These are phyloP conservation scores for Daldinia childiae DNA, from an alignment of 495 filamentous ascomycete genomes.

Conservation along the genomic window DNA sequence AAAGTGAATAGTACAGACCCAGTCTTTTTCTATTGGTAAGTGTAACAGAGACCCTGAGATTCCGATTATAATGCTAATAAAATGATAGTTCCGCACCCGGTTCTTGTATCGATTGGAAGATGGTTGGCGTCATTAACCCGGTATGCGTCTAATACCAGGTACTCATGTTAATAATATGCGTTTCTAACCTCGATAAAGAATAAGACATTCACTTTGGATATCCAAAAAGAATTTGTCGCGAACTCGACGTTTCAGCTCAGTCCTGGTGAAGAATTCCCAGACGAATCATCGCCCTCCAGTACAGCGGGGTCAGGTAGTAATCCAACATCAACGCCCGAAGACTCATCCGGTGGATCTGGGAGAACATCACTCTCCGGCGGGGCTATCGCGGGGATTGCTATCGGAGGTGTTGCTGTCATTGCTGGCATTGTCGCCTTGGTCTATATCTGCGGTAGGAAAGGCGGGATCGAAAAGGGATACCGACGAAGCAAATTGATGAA, in stretches of 20 bases:
- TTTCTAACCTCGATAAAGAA: constrained; percentile 31
- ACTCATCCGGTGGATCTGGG: constrained; percentile 6
- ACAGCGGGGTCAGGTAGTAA: neutral
- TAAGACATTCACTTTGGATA: constrained; percentile 42
- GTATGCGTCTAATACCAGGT: constrained; percentile 5
- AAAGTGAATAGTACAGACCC: constrained; percentile 65
- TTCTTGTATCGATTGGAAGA: constrained; percentile 52
- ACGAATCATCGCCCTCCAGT: constrained; percentile 31
- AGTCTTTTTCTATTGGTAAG: constrained; percentile 68
- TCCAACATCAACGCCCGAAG: constrained; percentile 3
- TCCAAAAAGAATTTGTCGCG: constrained; percentile 42
- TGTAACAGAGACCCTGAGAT: neutral
- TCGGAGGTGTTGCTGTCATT: constrained; percentile 54
- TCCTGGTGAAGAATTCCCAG: constrained; percentile 52
- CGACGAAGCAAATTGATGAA: constrained; percentile 17
- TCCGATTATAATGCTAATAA: neutral
- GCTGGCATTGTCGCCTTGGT: constrained; percentile 50
- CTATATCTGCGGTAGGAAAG: constrained; percentile 54
- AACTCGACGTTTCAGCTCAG: constrained; percentile 48
- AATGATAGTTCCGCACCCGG: constrained; percentile 23
- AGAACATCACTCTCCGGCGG: constrained; percentile 43
- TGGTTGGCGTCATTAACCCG: constrained; percentile 63
- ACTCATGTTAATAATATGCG: neutral
- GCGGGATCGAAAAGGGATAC: constrained; percentile 47
- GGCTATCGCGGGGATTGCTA: constrained; percentile 60